Conservation (phyloP, 2,329 filamentous ascomycete genomes). For the Aureobasidium sp. region DNA sequence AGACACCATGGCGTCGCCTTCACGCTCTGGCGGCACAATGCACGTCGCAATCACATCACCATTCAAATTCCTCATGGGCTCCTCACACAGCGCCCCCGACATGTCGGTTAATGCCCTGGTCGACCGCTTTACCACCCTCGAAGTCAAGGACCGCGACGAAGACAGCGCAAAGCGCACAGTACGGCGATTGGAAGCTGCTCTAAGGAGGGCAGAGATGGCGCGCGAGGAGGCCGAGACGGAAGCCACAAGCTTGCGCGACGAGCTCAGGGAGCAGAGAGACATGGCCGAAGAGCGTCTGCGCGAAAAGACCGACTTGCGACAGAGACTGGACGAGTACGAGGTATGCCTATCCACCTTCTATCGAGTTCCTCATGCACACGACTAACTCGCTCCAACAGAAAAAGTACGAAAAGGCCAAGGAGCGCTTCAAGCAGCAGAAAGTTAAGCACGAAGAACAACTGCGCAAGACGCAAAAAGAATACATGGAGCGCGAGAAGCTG, state of each 20-base stretch:
- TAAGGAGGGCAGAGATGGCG: constrained; percentile 37
- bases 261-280: constrained; percentile 48
- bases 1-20: neutral
- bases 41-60: constrained; percentile 2
- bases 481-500: constrained; percentile 56
- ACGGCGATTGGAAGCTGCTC: constrained; percentile 35
- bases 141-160: constrained; percentile 41
- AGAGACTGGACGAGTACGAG: constrained; percentile 27
- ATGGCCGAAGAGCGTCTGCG: constrained; percentile 58
- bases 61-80: constrained; percentile 10
- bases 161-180: constrained; percentile 31
- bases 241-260: constrained; percentile 54
- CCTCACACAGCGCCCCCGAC: constrained; percentile 13
- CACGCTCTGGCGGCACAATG: constrained; percentile 7
- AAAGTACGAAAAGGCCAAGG: constrained; percentile 19
- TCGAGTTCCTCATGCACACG: constrained; percentile 10
- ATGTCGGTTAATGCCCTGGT: constrained; percentile 38
- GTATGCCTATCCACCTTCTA: neutral
- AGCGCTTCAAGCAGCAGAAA: constrained; percentile 21
- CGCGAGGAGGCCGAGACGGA: constrained; percentile 63
- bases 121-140: constrained; percentile 63
- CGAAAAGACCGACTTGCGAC: constrained; percentile 58
- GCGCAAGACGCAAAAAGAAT: constrained; percentile 41
- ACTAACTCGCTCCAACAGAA: constrained; percentile 20
- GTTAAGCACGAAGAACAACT: constrained; percentile 31